These are phyloP conservation scores for Penicillium sp. DNA, from an alignment of 2,329 filamentous ascomycete species.

Conservation along the genomic window DNA sequence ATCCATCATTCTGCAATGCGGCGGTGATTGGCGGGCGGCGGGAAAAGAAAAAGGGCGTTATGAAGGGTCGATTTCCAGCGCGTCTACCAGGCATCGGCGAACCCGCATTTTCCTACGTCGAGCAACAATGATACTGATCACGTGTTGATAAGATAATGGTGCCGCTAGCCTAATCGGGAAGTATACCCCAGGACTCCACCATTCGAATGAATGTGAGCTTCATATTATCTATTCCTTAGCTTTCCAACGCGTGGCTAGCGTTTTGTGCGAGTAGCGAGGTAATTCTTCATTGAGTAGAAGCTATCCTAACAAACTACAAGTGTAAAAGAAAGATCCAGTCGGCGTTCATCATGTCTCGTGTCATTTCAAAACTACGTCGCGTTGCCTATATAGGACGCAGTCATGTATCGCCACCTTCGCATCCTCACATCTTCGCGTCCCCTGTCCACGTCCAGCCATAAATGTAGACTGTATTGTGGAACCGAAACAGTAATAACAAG, in stretches of 20 bases:
- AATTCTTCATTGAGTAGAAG: neutral
- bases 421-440: slow-evolving; percentile 1
- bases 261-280: neutral
- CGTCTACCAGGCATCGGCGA: slow-evolving; percentile 18
- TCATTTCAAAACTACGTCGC: slow-evolving; percentile 9
- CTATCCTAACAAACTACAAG: neutral
- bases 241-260: neutral
- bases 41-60: slow-evolving; percentile 38
- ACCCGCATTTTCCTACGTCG: slow-evolving; percentile 18
- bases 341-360: slow-evolving; percentile 8
- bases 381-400: slow-evolving; percentile 8
- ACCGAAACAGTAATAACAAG: slow-evolving; percentile 15
- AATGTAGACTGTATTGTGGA: neutral
- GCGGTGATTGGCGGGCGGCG: slow-evolving; percentile 36
- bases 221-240: neutral
- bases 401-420: slow-evolving; percentile 7
- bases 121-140: slow-evolving; percentile 14
- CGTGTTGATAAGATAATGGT: slow-evolving; percentile 20
- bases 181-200: neutral
- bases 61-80: slow-evolving; percentile 41
- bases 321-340: neutral
- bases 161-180: neutral
- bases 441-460: neutral
- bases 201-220: neutral
- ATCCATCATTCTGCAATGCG: slow-evolving; percentile 26